Evolutionary conservation across 169 alveolate genomes (phyloP).

Genomic region (Toxoplasma gondii): DNA sequence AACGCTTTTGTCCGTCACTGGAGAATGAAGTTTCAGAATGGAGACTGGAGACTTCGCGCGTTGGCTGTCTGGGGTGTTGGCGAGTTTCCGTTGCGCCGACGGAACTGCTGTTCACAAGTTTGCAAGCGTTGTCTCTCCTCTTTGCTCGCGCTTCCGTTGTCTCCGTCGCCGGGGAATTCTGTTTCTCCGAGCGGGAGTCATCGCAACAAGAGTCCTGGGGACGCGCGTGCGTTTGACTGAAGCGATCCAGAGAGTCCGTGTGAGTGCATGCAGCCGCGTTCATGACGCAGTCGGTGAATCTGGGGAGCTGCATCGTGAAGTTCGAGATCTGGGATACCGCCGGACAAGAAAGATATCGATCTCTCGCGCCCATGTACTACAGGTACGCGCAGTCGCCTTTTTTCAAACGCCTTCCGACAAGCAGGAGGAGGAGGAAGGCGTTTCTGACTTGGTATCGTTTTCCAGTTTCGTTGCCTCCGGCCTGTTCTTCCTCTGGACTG

Average conservation of each 20-base stretch:
- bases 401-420: background rate
- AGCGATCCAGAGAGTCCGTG: background rate
- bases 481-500: too few species aligned
- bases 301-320: conserved; percentile 71
- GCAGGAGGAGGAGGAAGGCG: too few species aligned
- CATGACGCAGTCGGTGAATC: conserved; percentile 85
- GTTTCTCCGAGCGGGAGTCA: too few species aligned
- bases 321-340: conserved; percentile 91
- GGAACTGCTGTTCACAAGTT: background rate
- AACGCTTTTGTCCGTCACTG: too few species aligned
- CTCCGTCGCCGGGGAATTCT: background rate
- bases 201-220: too few species aligned
- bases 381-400: conserved; percentile 35
- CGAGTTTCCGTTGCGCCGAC: too few species aligned
- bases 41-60: too few species aligned
- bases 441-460: too few species aligned
- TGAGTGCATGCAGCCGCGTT: conserved; percentile 79
- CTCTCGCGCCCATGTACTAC: conserved; percentile 88
- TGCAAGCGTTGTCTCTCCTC: background rate
- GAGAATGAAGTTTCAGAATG: too few species aligned
- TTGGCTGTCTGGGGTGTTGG: too few species aligned
- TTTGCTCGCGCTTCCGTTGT: background rate
- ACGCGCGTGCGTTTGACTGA: too few species aligned
- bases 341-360: conserved; percentile 84
- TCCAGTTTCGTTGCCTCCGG: too few species aligned